Percentiles rank a stretch among this genome's conserved stretches.
Conservation (phyloP, 1,284 basidiomycete species). For the Fistulinella cinereoalba region DNA sequence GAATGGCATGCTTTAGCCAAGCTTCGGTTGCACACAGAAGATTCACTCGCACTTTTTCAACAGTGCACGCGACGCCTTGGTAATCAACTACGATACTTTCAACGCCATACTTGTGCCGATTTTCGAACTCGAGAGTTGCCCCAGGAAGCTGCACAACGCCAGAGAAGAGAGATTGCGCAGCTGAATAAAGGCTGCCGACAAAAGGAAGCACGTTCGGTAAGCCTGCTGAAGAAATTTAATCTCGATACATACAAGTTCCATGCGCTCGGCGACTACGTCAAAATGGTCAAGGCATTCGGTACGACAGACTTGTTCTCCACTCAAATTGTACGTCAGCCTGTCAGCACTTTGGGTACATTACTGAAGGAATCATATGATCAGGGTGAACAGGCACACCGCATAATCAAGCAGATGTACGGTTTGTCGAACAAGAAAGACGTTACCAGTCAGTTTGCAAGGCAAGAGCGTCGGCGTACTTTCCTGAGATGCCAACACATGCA, state of each 20-base stretch:
- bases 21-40: neutral
- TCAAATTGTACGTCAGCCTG: neutral
- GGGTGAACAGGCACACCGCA: too few relatives aligned
- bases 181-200: neutral
- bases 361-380: neutral
- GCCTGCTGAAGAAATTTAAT: neutral
- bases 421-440: too few relatives aligned
- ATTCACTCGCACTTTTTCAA: neutral
- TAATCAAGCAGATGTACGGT: too few relatives aligned
- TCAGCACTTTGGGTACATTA: neutral
- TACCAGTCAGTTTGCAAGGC: too few relatives aligned
- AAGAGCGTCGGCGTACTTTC: too few relatives aligned
- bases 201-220: neutral
- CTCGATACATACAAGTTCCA: constrained; percentile 1
- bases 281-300: neutral
- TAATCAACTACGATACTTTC: neutral
- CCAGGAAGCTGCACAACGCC: neutral
- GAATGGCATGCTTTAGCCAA: neutral
- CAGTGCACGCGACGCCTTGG: neutral
- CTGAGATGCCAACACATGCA: too few relatives aligned
- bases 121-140: neutral
- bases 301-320: neutral
- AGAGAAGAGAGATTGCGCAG: neutral
- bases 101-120: neutral
- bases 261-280: constrained; percentile 1